These are phyloP conservation scores for Pythium phragmitis DNA, from an alignment of 352 stramenopile genomes.

Conservation along the genomic window DNA sequence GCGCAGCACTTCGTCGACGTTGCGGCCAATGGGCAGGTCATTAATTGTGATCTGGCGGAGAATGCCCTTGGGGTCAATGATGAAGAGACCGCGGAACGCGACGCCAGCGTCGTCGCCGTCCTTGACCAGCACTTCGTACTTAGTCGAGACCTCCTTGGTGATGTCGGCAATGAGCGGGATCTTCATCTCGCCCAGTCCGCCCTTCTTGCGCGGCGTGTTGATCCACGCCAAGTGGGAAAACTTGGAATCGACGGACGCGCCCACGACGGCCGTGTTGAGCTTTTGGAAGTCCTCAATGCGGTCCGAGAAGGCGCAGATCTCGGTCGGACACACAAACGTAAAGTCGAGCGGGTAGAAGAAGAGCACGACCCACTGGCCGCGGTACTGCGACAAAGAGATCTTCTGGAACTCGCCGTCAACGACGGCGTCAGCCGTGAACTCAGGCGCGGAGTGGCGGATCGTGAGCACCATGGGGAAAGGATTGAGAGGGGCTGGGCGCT, in stretches of 20 bases:
- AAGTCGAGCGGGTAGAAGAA: conserved; percentile 94
- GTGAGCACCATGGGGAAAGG: conserved; percentile 46
- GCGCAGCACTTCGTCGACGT: conserved; percentile 89
- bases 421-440: conserved; percentile 78
- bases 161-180: conserved; percentile 90
- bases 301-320: conserved; percentile 91
- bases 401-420: conserved; percentile 84
- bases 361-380: conserved; percentile 89
- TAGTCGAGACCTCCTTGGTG: conserved; percentile 79
- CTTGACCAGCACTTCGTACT: conserved; percentile 86
- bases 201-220: conserved; percentile 87
- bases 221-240: conserved; percentile 90
- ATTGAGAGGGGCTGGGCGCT: neutral
- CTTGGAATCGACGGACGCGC: conserved; percentile 84
- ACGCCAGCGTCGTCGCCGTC: conserved; percentile 68
- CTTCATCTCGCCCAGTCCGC: conserved; percentile 88
- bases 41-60: conserved; percentile 88
- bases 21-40: conserved; percentile 85
- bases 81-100: conserved; percentile 87
- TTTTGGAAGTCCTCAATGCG: conserved; percentile 75
- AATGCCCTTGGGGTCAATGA: conserved; percentile 87
- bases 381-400: conserved; percentile 84
- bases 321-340: conserved; percentile 91
- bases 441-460: conserved; percentile 66
- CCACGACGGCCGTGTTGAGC: conserved; percentile 75